Evolutionary conservation across 805 yeast genomes (phyloP).

Genomic region (Myxozyma neotropica): DNA sequence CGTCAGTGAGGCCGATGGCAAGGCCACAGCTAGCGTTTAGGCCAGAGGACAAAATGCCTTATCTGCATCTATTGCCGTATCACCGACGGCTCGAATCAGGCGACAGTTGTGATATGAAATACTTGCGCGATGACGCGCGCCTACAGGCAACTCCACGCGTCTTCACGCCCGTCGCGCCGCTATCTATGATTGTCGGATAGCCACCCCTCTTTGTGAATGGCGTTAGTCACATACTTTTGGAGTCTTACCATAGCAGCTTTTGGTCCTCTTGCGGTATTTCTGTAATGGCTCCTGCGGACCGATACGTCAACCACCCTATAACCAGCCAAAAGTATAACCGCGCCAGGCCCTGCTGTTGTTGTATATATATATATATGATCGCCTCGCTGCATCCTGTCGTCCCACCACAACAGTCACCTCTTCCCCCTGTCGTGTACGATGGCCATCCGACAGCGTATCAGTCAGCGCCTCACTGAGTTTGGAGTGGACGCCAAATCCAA

Average conservation of each 20-base stretch:
- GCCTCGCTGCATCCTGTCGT: background rate
- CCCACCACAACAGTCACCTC: background rate
- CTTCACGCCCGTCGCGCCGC: background rate
- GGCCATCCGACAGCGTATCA: constrained; percentile 4
- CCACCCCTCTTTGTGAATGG: background rate
- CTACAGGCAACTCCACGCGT: too few species aligned
- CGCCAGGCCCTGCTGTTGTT: background rate
- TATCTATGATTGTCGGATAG: background rate
- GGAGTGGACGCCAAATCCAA: constrained; percentile 24
- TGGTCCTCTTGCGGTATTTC: background rate
- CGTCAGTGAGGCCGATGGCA: too few species aligned
- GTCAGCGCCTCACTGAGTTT: constrained; percentile 10
- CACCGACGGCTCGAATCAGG: too few species aligned
- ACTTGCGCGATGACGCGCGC: too few species aligned
- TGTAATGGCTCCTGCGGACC: too few species aligned
- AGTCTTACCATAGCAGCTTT: background rate
- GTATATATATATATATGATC: background rate
- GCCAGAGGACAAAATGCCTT: too few species aligned
- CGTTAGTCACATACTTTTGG: too few species aligned
- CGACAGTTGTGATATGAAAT: too few species aligned
- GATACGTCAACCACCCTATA: background rate
- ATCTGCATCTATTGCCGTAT: too few species aligned
- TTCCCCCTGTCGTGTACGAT: background rate
- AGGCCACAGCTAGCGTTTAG: too few species aligned
- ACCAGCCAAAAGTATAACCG: too few species aligned